Evolutionary conservation across 2,329 filamentous ascomycete genomes (phyloP).

Genomic region (Fusarium penzigii): DNA sequence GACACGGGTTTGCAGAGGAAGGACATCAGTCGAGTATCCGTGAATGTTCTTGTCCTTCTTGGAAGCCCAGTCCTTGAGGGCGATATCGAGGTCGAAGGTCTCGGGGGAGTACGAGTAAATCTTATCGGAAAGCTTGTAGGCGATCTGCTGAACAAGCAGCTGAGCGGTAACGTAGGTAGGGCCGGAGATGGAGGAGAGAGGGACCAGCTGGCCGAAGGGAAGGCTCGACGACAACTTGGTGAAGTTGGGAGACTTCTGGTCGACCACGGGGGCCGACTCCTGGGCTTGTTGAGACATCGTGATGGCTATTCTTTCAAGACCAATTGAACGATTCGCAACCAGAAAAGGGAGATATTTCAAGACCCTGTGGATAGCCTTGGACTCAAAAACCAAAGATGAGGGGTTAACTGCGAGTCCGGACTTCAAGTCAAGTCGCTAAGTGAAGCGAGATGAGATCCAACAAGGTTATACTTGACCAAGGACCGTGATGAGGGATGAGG

Average conservation of each 20-base stretch:
- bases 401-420: slow-evolving; percentile 8
- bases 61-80: slow-evolving; percentile 75
- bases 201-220: slow-evolving; percentile 57
- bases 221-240: slow-evolving; percentile 52
- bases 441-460: slow-evolving; percentile 28
- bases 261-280: slow-evolving; percentile 35
- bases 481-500: slow-evolving; percentile 10
- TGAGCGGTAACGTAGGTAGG: slow-evolving; percentile 93
- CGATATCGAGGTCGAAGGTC: slow-evolving; percentile 85
- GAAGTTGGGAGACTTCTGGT: slow-evolving; percentile 32
- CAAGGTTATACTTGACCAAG: slow-evolving; percentile 1
- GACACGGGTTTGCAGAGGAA: slow-evolving; percentile 80
- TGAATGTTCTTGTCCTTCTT: slow-evolving; percentile 75
- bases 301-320: slow-evolving; percentile 1
- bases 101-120: slow-evolving; percentile 96
- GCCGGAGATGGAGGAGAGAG: slow-evolving; percentile 68
- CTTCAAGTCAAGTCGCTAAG: slow-evolving; percentile 20
- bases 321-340: slow-evolving; percentile 2
- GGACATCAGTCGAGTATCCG: slow-evolving; percentile 75
- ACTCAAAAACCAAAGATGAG: slow-evolving; percentile 10
- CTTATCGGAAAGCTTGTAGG: slow-evolving; percentile 93
- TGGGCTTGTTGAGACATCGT: slow-evolving; percentile 40
- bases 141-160: slow-evolving; percentile 91
- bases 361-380: slow-evolving; percentile 8
- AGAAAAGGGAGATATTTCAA: background rate